phyloP scores from a whole-genome alignment of 257 asterid species.

The Scutellaria baicalensis region DNA sequence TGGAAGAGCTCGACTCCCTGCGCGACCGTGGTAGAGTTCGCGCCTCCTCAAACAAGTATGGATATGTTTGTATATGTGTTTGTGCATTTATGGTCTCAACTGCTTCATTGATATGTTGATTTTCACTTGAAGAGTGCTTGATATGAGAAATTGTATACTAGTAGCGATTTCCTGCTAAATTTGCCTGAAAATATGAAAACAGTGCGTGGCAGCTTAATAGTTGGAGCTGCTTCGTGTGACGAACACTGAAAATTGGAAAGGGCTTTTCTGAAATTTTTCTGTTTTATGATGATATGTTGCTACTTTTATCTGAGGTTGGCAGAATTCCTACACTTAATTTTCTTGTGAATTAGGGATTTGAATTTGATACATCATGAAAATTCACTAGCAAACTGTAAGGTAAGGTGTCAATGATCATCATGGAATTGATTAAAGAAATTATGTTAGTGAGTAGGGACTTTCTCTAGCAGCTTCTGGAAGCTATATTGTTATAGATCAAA shows the following conservation, averaged over 20 bases:
- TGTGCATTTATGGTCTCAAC: background rate
- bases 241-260: background rate
- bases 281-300: background rate
- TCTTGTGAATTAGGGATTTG: background rate
- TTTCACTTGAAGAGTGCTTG: background rate
- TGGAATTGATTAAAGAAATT: background rate
- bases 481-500: background rate
- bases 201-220: background rate
- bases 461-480: background rate
- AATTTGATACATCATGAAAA: background rate
- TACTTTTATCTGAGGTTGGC: background rate
- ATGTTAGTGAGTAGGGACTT: background rate
- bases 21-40: slow-evolving; percentile 47
- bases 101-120: background rate
- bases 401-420: background rate
- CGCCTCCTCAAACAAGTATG: slow-evolving; percentile 64
- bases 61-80: background rate
- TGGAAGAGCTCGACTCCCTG: slow-evolving; percentile 45
- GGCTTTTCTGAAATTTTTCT: background rate
- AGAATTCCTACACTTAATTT: background rate
- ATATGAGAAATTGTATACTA: background rate
- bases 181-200: background rate
- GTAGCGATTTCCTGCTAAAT: background rate
- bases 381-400: background rate
- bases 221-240: background rate